These are phyloP conservation scores for Pholiota molesta DNA, from an alignment of 768 basidiomycete species.

Conservation along the genomic window DNA sequence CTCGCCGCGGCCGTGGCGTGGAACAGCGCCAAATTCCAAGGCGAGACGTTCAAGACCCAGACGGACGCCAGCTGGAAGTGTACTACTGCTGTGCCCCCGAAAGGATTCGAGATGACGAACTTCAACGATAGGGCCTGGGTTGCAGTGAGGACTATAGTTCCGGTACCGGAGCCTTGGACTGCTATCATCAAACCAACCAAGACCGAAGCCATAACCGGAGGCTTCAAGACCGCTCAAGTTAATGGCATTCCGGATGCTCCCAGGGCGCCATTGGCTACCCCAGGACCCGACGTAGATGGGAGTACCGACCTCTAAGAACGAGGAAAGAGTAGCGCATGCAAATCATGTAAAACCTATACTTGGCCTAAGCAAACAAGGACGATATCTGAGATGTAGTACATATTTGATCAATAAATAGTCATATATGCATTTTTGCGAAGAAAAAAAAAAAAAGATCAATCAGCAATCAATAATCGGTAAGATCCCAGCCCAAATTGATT, in stretches of 20 bases:
- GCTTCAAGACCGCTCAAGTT: neutral
- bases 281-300: too few species aligned
- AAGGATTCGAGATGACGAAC: conserved; percentile 4
- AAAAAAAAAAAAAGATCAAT: neutral
- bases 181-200: neutral
- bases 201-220: neutral
- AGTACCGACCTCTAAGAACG: too few species aligned
- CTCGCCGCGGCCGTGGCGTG: conserved; percentile 6
- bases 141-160: neutral
- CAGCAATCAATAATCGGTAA: neutral
- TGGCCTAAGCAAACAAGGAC: too few species aligned
- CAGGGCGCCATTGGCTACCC: neutral
- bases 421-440: too few species aligned
- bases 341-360: too few species aligned
- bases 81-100: conserved; percentile 15
- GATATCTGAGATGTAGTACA: too few species aligned
- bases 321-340: too few species aligned
- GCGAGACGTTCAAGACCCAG: neutral
- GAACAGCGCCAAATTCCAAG: neutral
- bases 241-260: neutral
- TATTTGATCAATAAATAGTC: too few species aligned
- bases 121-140: conserved; percentile 28
- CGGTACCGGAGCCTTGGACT: neutral
- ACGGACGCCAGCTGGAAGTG: conserved; percentile 29
- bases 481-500: too few species aligned